Base-by-base conservation (phyloP, 495 filamentous ascomycete species). In the Talaromyces proteolyticus region DNA sequence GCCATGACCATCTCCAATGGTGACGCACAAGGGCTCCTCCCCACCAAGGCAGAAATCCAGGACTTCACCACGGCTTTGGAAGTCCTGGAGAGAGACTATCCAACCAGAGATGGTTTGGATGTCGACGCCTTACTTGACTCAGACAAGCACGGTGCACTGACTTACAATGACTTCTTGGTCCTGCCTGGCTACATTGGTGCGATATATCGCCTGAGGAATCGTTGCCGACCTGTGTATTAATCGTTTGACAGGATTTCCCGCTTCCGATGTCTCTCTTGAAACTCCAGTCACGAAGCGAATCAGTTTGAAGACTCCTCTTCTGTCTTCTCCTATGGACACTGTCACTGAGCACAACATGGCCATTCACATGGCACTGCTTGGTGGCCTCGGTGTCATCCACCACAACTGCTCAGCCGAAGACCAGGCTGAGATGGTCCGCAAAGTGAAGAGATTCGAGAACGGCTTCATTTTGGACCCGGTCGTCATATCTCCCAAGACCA, bases 271-370 rank as follows among this genome's bases (percentile, higher is more conserved):
- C 48, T 72, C 71, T 44, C 85, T 97, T 41, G 93, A 96, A 47
- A 88, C 91, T 16, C 89, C 87, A 36, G 80, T 99, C 53, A 97
- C 93, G 54, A 95, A 91, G 80, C 83, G 89, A 56, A 92, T 97
- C 67, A 81, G 84, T 12, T 74, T 99, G 58, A 99, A 96, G 78
- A 90, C 88, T 8, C 93, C 93, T 37, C 85, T 99, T 57, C 78
- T 96, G 42, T 97, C 94, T 20, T 96, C 91, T 20, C 94, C 93
- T 58, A 99, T 99, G 93, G 93, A 99, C 76, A 99, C 93, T 26
- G 93, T 99, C 60, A 99, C 93, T 12, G 93, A 97, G 72, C 86
- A 94, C 68, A 90, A 93, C 64, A 99, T 99, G 93, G 93, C 93
- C 45, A 96, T 99, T 58, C 88, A 95, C 74, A 95, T 99, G 86